phyloP scores from a whole-genome alignment of 2,329 filamentous ascomycete species.

The Phyllosticta ampelicida region DNA sequence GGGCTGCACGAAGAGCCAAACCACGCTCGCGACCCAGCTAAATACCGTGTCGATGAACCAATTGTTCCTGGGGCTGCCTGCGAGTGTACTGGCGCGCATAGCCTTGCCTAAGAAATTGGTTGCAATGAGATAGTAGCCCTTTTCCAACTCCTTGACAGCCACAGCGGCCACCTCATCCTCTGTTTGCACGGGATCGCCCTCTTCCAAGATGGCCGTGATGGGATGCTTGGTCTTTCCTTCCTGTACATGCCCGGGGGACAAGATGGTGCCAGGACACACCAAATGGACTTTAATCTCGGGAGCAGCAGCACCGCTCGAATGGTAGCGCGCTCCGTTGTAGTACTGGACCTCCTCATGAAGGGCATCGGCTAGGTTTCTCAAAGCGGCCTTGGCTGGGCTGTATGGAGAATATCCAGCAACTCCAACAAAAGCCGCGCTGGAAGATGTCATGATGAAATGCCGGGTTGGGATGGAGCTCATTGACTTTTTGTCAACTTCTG shows the following conservation, averaged over 20 bases:
- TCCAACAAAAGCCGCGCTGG: constrained; percentile 62
- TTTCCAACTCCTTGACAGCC: constrained; percentile 65
- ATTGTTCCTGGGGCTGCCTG: constrained; percentile 43
- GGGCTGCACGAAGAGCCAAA: constrained; percentile 46
- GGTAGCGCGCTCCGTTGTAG: constrained; percentile 57
- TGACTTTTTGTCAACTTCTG: background rate
- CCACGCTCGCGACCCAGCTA: constrained; percentile 42
- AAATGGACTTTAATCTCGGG: constrained; percentile 67
- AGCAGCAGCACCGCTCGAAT: constrained; percentile 15
- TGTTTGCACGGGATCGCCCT: constrained; percentile 67
- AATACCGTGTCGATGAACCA: constrained; percentile 44
- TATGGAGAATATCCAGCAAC: constrained; percentile 78
- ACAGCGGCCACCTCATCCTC: constrained; percentile 65
- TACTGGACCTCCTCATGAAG: constrained; percentile 74
- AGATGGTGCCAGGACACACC: constrained; percentile 76
- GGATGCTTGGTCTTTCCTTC: constrained; percentile 73
- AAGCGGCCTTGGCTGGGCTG: constrained; percentile 71
- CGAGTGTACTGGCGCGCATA: constrained; percentile 53
- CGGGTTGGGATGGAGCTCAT: constrained; percentile 25
- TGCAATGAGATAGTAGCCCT: constrained; percentile 67
- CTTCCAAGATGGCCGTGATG: constrained; percentile 69
- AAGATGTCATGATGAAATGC: constrained; percentile 83
- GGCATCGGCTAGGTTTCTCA: constrained; percentile 73
- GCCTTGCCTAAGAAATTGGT: constrained; percentile 61
- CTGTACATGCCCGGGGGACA: constrained; percentile 59